Evolutionary conservation across 2,329 filamentous ascomycete species (phyloP), one percentile per base, ranked within the genome.

Genomic region (Fusarium devonianum): DNA sequence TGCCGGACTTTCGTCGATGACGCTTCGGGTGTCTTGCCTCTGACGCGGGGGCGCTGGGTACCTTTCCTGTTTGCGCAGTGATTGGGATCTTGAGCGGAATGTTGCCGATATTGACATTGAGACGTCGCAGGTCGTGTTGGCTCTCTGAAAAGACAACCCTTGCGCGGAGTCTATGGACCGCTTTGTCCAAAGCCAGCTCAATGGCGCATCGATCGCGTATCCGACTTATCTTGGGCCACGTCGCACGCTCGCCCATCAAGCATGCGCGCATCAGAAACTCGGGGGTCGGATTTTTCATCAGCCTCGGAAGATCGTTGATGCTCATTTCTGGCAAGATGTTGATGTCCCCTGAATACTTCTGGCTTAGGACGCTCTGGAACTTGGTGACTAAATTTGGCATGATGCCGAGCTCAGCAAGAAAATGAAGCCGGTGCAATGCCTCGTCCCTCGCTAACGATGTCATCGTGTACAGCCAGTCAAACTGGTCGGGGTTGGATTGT

Each of bases 311-410:
- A 54, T 95, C 87, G 7, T 85, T 79, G 41, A 88, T 84, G 4
- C 82, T 82, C 49, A 96, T 87, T 43, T 91, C 85, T 0, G 92
- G 92, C 22, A 96, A 79, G 43, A 97, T 96, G 33, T 92, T 97
- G 67, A 97, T 96, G 70, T 97, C 92, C 6, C 93, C 93, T 2
- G 90, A 92, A 66, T 97, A 97, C 57, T 89, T 90, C 66, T 97
- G 93, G 57, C 86, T 92, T 38, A 97, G 78, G 12, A 97, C 85
- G 2, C 90, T 92, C 30, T 85, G 82, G 16, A 87, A 78, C 69
- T 96, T 95, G 35, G 87, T 90, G 59, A 91, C 80, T 1, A 89
- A 77, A 48, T 88, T 94, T 12, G 90, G 89, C 54, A 94, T 87
- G 32, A 96, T 74, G 13, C 91, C 90, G 22, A 95, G 72, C 65